Percentiles rank a stretch among this genome's conserved stretches.
Evolutionary conservation across 31 red algal genomes (phyloP).

Genomic region (Pterothamnion heteromorphum): DNA sequence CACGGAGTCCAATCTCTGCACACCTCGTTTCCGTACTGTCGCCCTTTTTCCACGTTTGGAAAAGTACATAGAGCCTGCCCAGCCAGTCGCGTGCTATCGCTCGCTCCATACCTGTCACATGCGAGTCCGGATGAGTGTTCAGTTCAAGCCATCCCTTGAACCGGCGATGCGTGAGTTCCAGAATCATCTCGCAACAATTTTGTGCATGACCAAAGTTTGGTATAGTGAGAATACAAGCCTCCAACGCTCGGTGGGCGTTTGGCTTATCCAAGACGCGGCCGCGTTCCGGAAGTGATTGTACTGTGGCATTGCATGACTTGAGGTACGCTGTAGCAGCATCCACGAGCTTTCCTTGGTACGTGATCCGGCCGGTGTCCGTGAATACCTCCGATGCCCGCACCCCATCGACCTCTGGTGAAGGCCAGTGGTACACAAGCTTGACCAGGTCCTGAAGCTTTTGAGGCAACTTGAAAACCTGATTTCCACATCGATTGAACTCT

Average conservation of each 20-base stretch:
- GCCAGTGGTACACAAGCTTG: background rate
- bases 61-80: background rate
- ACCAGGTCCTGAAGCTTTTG: background rate
- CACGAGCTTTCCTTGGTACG: background rate
- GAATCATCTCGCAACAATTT: slow-evolving; percentile 15
- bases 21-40: background rate
- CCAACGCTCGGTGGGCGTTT: slow-evolving; percentile 15
- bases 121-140: background rate
- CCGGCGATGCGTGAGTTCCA: background rate
- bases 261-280: background rate
- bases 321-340: background rate
- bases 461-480: background rate
- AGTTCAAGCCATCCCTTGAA: slow-evolving; percentile 34
- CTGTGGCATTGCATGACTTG: background rate
- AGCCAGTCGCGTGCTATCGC: slow-evolving; percentile 4
- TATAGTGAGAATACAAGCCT: slow-evolving; percentile 1
- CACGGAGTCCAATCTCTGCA: background rate
- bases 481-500: background rate
- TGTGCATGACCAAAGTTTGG: background rate
- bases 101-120: background rate
- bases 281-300: background rate
- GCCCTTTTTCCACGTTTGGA: background rate
- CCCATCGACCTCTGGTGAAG: background rate
- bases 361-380: background rate
- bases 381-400: background rate